phyloP scores from a whole-genome alignment of 441 rosid genomes.

The Cnidoscolus chayamansa region DNA sequence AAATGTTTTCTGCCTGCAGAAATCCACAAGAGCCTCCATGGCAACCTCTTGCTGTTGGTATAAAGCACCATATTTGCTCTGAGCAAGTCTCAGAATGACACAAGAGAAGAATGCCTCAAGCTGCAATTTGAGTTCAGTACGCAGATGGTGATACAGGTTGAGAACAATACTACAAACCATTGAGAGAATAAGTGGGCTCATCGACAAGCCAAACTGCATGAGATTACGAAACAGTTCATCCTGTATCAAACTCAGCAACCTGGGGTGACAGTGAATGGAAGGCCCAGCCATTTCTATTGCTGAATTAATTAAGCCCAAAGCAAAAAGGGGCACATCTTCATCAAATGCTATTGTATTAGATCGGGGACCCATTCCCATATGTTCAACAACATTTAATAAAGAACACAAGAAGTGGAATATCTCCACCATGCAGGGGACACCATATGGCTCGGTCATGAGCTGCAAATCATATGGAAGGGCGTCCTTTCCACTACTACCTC shows the following conservation, averaged over 20 bases:
- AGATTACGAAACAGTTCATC: constrained; percentile 76
- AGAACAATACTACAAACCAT: constrained; percentile 82
- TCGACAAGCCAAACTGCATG: constrained; percentile 89
- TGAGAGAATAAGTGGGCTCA: constrained; percentile 91
- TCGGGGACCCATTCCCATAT: constrained; percentile 54
- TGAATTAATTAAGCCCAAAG: constrained; percentile 85
- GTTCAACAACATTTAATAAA: constrained; percentile 63
- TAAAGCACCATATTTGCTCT: constrained; percentile 72
- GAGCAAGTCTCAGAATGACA: constrained; percentile 81
- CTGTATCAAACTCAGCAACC: constrained; percentile 63
- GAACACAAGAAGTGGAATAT: constrained; percentile 85
- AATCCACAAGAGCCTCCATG: constrained; percentile 90
- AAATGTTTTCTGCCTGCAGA: constrained; percentile 79
- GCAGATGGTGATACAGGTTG: constrained; percentile 76
- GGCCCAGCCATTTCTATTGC: constrained; percentile 85
- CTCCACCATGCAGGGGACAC: constrained; percentile 92
- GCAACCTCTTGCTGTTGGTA: constrained; percentile 94
- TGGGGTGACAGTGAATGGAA: constrained; percentile 57
- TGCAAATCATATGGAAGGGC: constrained; percentile 41
- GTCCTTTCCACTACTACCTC: constrained; percentile 37
- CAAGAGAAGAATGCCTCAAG: constrained; percentile 91
- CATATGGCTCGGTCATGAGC: constrained; percentile 74
- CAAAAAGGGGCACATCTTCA: constrained; percentile 95
- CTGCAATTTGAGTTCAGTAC: constrained; percentile 77
- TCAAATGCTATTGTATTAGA: constrained; percentile 77